These are phyloP conservation scores for Spinellus fusiger DNA, from an alignment of 192 early-diverging fungal species.

Conservation along the genomic window DNA sequence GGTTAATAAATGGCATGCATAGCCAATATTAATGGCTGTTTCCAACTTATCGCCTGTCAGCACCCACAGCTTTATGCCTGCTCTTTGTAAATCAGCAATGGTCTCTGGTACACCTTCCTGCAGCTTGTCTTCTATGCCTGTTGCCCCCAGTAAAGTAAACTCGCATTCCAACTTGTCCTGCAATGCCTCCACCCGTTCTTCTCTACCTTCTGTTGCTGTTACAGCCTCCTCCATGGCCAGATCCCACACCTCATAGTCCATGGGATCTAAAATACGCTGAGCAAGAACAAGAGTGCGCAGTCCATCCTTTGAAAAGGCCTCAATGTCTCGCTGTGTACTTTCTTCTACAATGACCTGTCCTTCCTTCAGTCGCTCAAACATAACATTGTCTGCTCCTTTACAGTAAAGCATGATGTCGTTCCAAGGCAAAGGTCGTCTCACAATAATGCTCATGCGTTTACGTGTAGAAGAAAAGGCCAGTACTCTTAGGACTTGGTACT, in stretches of 20 bases:
- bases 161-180: constrained; percentile 78
- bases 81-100: constrained; percentile 74
- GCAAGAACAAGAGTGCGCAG: constrained; percentile 87
- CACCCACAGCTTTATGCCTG: constrained; percentile 96
- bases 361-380: constrained; percentile 70
- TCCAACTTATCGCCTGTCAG: constrained; percentile 97
- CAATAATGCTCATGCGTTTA: constrained; percentile 91
- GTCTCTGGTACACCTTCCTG: constrained; percentile 94
- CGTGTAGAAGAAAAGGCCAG: constrained; percentile 95
- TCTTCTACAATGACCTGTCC: constrained; percentile 47
- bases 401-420: constrained; percentile 81
- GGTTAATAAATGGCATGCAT: constrained; percentile 69
- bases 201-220: constrained; percentile 65
- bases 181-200: constrained; percentile 61
- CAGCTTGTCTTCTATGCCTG: constrained; percentile 95
- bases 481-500: constrained; percentile 79
- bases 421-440: constrained; percentile 62
- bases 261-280: constrained; percentile 63
- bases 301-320: constrained; percentile 76
- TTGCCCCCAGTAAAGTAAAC: constrained; percentile 82
- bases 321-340: constrained; percentile 60
- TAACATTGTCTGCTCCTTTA: constrained; percentile 97
- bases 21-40: constrained; percentile 98
- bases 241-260: constrained; percentile 74
- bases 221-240: constrained; percentile 66